phyloP scores from a whole-genome alignment of 169 alveolate genomes.

The Cryptosporidium canis region DNA sequence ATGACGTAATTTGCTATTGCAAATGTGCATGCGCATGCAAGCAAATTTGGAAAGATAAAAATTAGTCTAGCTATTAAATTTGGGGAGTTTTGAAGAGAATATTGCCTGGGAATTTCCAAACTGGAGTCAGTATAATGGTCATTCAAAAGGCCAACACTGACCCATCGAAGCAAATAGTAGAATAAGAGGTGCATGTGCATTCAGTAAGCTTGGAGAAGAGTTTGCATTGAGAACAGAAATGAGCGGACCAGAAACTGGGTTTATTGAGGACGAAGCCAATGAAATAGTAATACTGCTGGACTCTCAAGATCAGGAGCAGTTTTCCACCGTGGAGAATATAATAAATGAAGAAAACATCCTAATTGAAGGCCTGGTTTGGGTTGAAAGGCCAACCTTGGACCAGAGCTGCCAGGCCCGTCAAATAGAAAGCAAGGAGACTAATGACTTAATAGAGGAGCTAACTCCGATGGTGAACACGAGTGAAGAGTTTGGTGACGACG shows the following conservation, averaged over 20 bases:
- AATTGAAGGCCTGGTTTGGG: conserved; percentile 3
- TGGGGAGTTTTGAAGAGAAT: background rate
- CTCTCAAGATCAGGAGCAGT: conserved; percentile 10
- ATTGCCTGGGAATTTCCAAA: background rate
- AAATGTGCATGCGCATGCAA: conserved; percentile 30
- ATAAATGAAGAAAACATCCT: conserved; percentile 2
- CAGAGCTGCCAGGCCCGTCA: background rate
- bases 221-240: too few species aligned
- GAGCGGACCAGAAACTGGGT: background rate
- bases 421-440: background rate
- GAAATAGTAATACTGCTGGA: background rate
- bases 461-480: background rate
- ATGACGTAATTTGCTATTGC: conserved; percentile 14
- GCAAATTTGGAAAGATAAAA: background rate
- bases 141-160: too few species aligned
- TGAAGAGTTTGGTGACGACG: background rate
- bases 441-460: background rate
- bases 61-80: background rate
- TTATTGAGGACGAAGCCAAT: conserved; percentile 5
- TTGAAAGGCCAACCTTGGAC: background rate
- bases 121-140: too few species aligned
- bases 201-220: too few species aligned
- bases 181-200: too few species aligned
- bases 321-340: background rate
- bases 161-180: too few species aligned